phyloP scores from a whole-genome alignment of 495 filamentous ascomycete genomes.

The Annulohypoxylon nitens region DNA sequence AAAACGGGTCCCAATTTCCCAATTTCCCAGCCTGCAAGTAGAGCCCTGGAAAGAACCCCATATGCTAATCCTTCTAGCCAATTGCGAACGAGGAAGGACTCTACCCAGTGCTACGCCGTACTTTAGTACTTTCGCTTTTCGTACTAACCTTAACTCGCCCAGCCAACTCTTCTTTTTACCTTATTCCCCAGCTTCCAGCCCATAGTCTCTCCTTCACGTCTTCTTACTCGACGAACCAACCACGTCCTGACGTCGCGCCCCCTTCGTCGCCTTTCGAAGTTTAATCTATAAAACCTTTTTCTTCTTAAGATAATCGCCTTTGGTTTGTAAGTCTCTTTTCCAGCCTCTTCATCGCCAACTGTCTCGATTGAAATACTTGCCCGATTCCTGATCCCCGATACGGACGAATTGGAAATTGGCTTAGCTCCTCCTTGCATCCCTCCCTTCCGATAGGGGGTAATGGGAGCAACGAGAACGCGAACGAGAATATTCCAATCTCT shows the following conservation, averaged over 20 bases:
- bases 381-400: slow-evolving; percentile 25
- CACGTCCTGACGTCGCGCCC: slow-evolving; percentile 39
- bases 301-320: slow-evolving; percentile 33
- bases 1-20: slow-evolving; percentile 52
- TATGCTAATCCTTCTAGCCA: slow-evolving; percentile 36
- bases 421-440: slow-evolving; percentile 45
- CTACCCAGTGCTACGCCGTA: slow-evolving; percentile 35
- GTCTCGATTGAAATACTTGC: slow-evolving; percentile 36
- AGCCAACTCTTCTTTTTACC: slow-evolving; percentile 47
- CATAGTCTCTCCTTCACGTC: slow-evolving; percentile 48
- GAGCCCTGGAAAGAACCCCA: slow-evolving; percentile 39
- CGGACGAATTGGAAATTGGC: slow-evolving; percentile 43
- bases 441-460: slow-evolving; percentile 48
- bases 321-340: slow-evolving; percentile 41
- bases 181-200: slow-evolving; percentile 45
- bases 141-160: slow-evolving; percentile 42
- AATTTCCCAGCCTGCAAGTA: slow-evolving; percentile 55
- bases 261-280: slow-evolving; percentile 36
- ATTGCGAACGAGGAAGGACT: slow-evolving; percentile 26
- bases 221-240: slow-evolving; percentile 42
- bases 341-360: slow-evolving; percentile 12
- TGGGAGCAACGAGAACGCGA: slow-evolving; percentile 34
- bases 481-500: slow-evolving; percentile 19
- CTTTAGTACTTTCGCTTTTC: slow-evolving; percentile 25
- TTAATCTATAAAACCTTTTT: slow-evolving; percentile 29